Conservation (phyloP, 1,139 yeast genomes). For the Saccharomyces pastorianus region DNA sequence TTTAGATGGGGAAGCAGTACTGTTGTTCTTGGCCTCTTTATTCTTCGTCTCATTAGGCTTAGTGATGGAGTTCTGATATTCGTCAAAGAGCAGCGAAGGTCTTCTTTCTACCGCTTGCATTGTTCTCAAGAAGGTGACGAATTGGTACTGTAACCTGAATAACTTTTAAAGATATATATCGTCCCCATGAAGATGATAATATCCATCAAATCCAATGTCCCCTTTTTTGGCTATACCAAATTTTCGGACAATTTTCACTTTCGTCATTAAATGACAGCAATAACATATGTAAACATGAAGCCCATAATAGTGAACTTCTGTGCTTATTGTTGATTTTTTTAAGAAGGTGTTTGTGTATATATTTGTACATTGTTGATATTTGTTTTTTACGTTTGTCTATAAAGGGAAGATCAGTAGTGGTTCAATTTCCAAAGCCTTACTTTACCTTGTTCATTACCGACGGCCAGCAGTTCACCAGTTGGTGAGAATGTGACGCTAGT, state of each 20-base stretch:
- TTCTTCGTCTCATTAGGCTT: slow-evolving; percentile 4
- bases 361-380: background rate
- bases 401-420: slow-evolving; percentile 53
- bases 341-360: background rate
- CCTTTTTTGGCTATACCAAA: background rate
- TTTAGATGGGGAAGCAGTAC: slow-evolving; percentile 4
- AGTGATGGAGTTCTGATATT: slow-evolving; percentile 9
- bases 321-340: background rate
- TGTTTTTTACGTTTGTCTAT: background rate
- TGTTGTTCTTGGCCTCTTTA: slow-evolving; percentile 1
- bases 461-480: slow-evolving; percentile 70
- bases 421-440: slow-evolving; percentile 84
- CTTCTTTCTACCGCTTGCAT: slow-evolving; percentile 3
- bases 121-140: background rate
- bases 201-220: background rate
- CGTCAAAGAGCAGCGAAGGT: slow-evolving; percentile 11
- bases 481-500: slow-evolving; percentile 79
- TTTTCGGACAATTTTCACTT: background rate
- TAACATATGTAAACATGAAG: too few relatives aligned
- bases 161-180: background rate
- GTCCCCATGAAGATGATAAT: too few relatives aligned
- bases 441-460: slow-evolving; percentile 87
- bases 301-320: background rate
- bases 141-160: background rate
- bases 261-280: background rate